phyloP scores from a whole-genome alignment of 148 eudicot genomes.

The Tetragonia tetragonoides region DNA sequence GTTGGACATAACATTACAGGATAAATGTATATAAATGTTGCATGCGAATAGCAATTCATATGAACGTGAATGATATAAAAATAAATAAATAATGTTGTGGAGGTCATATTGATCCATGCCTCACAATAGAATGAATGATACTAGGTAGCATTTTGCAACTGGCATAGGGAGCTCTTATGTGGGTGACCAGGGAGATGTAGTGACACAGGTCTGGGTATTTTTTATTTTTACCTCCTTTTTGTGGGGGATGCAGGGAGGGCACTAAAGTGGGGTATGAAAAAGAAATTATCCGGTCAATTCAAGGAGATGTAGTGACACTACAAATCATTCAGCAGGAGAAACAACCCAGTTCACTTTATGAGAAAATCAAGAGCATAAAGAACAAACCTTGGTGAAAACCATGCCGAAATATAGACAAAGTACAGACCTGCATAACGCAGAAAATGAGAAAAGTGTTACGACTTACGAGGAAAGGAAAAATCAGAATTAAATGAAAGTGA shows the following conservation, averaged over 20 bases:
- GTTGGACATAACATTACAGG: too few relatives aligned
- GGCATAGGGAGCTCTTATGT: neutral
- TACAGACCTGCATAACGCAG: neutral
- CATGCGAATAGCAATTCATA: too few relatives aligned
- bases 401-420: neutral
- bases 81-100: too few relatives aligned
- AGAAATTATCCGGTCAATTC: neutral
- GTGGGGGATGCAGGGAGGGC: too few relatives aligned
- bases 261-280: too few relatives aligned
- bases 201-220: neutral
- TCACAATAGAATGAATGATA: too few relatives aligned
- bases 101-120: too few relatives aligned
- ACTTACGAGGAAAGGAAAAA: neutral
- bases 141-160: too few relatives aligned
- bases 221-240: neutral
- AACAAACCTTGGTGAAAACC: neutral
- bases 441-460: neutral
- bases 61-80: too few relatives aligned
- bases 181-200: neutral
- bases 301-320: neutral
- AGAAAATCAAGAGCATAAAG: neutral
- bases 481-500: neutral
- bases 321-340: conserved; percentile 1
- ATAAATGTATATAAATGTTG: too few relatives aligned
- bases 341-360: neutral